Conservation (phyloP, 2,329 filamentous ascomycete genomes). For the Phaeosphaeriaceae sp. region DNA sequence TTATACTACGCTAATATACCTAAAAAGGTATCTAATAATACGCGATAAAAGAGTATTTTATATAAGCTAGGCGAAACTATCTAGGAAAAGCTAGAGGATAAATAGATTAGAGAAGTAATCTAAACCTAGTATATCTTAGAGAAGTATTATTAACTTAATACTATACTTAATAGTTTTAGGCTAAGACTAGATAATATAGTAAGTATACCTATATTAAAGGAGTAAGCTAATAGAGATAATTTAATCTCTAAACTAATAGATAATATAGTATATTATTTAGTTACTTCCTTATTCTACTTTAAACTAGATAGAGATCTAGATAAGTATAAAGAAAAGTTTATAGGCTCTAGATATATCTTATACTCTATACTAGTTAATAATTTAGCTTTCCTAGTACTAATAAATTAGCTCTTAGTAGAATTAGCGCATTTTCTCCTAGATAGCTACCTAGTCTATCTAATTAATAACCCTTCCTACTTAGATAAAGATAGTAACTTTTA, state of each 20-base stretch:
- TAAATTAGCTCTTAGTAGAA: neutral
- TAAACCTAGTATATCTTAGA: constrained; percentile 1
- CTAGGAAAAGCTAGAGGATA: constrained; percentile 20
- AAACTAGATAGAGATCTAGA: constrained; percentile 16
- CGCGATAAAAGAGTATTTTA: constrained; percentile 16
- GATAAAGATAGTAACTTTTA: too few relatives aligned
- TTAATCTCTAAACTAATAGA: too few relatives aligned
- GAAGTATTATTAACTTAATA: constrained; percentile 1
- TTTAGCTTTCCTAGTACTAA: constrained; percentile 2
- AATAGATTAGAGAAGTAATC: constrained; percentile 15
- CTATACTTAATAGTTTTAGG: constrained; percentile 4
- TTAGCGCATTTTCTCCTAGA: neutral
- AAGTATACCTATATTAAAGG: too few relatives aligned
- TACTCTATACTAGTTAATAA: constrained; percentile 8
- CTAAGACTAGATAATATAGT: too few relatives aligned
- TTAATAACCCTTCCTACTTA: too few relatives aligned
- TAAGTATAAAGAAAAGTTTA: constrained; percentile 14
- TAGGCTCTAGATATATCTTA: constrained; percentile 8
- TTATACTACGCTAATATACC: constrained; percentile 1
- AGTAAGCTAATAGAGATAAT: too few relatives aligned
- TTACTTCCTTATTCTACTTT: constrained; percentile 27
- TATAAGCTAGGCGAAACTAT: constrained; percentile 8
- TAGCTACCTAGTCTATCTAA: neutral
- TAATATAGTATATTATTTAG: constrained; percentile 6
- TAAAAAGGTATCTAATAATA: constrained; percentile 12